Evolutionary conservation across 768 basidiomycete species (phyloP).

Genomic region (Cytidiella melzeri): DNA sequence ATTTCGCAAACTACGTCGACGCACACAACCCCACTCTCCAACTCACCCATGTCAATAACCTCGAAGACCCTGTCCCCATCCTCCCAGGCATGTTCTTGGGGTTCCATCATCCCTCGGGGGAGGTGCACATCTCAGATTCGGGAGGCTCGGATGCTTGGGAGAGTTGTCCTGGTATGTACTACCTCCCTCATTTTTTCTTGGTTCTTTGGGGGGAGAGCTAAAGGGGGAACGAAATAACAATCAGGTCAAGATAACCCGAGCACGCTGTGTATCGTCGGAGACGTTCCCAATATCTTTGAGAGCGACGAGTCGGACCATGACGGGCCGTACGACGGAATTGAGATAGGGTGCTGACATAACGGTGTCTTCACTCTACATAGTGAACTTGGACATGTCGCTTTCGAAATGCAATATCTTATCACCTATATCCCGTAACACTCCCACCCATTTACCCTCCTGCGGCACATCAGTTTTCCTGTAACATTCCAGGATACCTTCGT

Average conservation of each 20-base stretch:
- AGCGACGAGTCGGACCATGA: slow-evolving; percentile 38
- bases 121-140: slow-evolving; percentile 29
- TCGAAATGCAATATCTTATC: too few relatives aligned
- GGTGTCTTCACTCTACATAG: too few relatives aligned
- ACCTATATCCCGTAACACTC: too few relatives aligned
- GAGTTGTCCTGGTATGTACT: slow-evolving; percentile 30
- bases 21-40: slow-evolving; percentile 24
- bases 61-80: slow-evolving; percentile 31
- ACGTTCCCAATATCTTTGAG: slow-evolving; percentile 43
- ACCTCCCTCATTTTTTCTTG: neutral
- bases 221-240: neutral
- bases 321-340: slow-evolving; percentile 15
- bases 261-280: slow-evolving; percentile 41
- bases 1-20: slow-evolving; percentile 49
- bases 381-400: too few relatives aligned
- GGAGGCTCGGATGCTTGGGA: slow-evolving; percentile 40
- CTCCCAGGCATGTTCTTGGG: slow-evolving; percentile 30
- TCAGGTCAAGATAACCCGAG: slow-evolving; percentile 56
- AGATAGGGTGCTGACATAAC: slow-evolving; percentile 15
- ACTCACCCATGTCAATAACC: slow-evolving; percentile 49
- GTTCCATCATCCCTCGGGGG: slow-evolving; percentile 36
- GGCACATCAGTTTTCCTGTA: too few relatives aligned
- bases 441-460: too few relatives aligned
- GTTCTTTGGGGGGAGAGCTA: neutral
- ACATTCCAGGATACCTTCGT: too few relatives aligned